These are phyloP conservation scores for Cryptococcus sp. DNA, from an alignment of 1,284 basidiomycete genomes.

Conservation along the genomic window DNA sequence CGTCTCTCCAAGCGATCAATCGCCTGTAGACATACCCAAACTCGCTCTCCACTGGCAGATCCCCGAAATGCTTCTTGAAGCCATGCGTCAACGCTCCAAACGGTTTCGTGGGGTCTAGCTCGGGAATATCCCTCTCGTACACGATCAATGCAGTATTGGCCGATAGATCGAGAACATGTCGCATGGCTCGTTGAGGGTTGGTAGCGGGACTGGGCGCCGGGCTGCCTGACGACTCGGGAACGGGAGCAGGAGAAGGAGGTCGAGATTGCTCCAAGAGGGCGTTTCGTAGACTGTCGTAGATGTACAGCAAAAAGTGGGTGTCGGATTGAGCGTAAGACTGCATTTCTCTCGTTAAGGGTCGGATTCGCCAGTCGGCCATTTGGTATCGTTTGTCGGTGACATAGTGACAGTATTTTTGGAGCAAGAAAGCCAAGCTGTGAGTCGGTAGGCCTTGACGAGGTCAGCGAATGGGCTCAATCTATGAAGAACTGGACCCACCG, in stretches of 20 bases:
- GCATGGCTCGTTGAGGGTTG: conserved; percentile 35
- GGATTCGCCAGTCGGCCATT: conserved; percentile 92
- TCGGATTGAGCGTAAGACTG: conserved; percentile 87
- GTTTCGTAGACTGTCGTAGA: conserved; percentile 88
- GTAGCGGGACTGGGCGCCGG: conserved; percentile 10
- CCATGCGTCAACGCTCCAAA: conserved; percentile 68
- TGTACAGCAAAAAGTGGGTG: conserved; percentile 87
- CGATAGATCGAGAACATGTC: conserved; percentile 61
- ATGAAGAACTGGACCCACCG: no score
- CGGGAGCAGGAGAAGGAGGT: conserved; percentile 25
- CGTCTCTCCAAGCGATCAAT: conserved; percentile 82
- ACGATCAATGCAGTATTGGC: conserved; percentile 65
- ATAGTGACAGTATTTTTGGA: conserved; percentile 87
- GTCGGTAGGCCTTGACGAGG: conserved; percentile 61
- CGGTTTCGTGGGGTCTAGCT: conserved; percentile 60
- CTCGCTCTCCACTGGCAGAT: conserved; percentile 45
- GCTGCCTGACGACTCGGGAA: conserved; percentile 4
- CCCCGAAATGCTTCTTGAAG: conserved; percentile 64
- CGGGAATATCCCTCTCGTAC: conserved; percentile 64
- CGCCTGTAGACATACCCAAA: conserved; percentile 58
- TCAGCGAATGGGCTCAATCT: no score
- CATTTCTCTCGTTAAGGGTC: conserved; percentile 85
- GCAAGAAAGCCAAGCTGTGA: conserved; percentile 74
- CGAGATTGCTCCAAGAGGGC: conserved; percentile 60
- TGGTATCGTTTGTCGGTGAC: conserved; percentile 95